A percentile compares a stretch with the other conserved stretches of the same genome.
Evolutionary conservation across 1,284 basidiomycete species (phyloP).

Genomic region (Fomitopsis palustris): DNA sequence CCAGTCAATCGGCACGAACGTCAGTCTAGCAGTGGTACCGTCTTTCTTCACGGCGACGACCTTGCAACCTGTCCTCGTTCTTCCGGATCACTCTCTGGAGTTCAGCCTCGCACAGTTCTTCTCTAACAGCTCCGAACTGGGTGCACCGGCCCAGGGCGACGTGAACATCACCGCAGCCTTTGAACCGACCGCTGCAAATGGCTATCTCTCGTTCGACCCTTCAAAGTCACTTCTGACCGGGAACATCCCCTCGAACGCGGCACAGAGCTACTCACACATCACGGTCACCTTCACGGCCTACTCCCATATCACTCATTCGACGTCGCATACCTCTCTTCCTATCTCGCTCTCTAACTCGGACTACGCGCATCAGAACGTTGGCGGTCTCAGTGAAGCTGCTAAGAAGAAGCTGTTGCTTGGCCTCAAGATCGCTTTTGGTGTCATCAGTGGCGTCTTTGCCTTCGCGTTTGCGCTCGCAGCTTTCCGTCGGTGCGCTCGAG

Average conservation of each 20-base stretch:
- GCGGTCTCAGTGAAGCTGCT: constrained; percentile 36
- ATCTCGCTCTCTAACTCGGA: constrained; percentile 45
- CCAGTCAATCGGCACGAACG: constrained; percentile 59
- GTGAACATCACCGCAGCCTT: constrained; percentile 50
- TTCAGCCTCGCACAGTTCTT: constrained; percentile 52
- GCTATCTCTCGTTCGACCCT: constrained; percentile 51
- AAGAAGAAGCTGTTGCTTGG: constrained; percentile 52
- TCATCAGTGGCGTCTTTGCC: constrained; percentile 55
- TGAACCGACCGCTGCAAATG: constrained; percentile 42
- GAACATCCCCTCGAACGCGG: constrained; percentile 42
- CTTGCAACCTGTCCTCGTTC: constrained; percentile 52
- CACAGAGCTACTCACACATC: constrained; percentile 32
- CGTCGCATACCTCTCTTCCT: constrained; percentile 59
- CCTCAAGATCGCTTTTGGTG: constrained; percentile 57
- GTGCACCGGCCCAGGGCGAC: constrained; percentile 30
- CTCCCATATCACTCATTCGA: constrained; percentile 63
- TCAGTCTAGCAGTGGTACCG: constrained; percentile 61
- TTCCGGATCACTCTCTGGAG: constrained; percentile 40
- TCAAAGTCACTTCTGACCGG: constrained; percentile 45
- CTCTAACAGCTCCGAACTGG: constrained; percentile 40
- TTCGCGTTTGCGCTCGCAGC: constrained; percentile 53
- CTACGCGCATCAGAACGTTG: constrained; percentile 25
- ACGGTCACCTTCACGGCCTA: constrained; percentile 61
- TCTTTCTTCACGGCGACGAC: constrained; percentile 63
- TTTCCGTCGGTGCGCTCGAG: constrained; percentile 50